Percentiles rank a stretch among this genome's conserved stretches.
These are phyloP conservation scores for Coprinopsis strossmayeri DNA, from an alignment of 768 basidiomycete species.

Conservation along the genomic window DNA sequence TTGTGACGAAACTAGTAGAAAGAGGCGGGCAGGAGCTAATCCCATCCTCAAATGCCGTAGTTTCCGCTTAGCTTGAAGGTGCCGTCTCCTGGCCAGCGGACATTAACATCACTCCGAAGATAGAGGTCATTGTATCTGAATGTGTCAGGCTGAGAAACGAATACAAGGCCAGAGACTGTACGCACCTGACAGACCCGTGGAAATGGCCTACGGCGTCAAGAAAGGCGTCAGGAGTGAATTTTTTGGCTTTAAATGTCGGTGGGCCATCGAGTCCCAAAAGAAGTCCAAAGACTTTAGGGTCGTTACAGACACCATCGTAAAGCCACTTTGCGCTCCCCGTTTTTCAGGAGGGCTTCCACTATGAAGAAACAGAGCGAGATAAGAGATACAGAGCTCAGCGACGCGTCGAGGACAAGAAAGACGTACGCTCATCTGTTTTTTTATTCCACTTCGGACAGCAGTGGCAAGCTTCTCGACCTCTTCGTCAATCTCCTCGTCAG, in stretches of 20 bases:
- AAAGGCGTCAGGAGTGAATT: constrained; percentile 30
- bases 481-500: constrained; percentile 28
- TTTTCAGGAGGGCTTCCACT: constrained; percentile 51
- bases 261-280: constrained; percentile 36
- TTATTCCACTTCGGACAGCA: constrained; percentile 42
- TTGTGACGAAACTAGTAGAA: too few relatives aligned
- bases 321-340: constrained; percentile 37
- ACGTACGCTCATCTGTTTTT: constrained; percentile 41
- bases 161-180: not conserved
- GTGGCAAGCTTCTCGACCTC: constrained; percentile 39
- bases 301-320: constrained; percentile 47
- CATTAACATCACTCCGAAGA: constrained; percentile 37
- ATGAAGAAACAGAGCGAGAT: not conserved
- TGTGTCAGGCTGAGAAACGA: not conserved
- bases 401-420: not conserved
- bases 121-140: constrained; percentile 32
- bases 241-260: constrained; percentile 46
- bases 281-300: constrained; percentile 40
- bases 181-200: constrained; percentile 29
- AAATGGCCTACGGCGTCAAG: constrained; percentile 26
- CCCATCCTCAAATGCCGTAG: constrained; percentile 32
- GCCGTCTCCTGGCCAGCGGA: constrained; percentile 41
- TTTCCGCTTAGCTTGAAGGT: constrained; percentile 53
- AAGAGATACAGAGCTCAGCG: not conserved
- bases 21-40: too few relatives aligned